Evolutionary conservation across 208 protist species (phyloP), one percentile per base, ranked within the genome.

Genomic region (Wallacemonas sp.): DNA sequence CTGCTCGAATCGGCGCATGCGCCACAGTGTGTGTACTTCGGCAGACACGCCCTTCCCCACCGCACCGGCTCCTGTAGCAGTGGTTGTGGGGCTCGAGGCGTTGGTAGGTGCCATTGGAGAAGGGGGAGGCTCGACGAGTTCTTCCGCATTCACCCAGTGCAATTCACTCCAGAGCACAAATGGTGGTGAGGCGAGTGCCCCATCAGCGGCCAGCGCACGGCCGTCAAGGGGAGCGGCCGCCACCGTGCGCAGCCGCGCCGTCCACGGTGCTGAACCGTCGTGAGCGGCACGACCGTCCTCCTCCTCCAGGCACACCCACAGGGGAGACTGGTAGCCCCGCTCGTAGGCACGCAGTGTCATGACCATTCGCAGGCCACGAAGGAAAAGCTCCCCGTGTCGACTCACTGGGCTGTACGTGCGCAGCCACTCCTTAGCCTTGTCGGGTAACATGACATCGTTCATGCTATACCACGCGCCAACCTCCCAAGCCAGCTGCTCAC

Each of bases 341-440:
- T 93, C 81, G 52, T 70, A 83, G 39, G 85, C 82, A 44, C 85
- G 82, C 60, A 91, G 65, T 1, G 71, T 76, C 27, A 91, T 57
- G 21, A 82, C 59, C 60, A 75, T 71, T 17, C 71, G 78, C 5
- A 79, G 27, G 9, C 58, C 46, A 15, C 73, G 66, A 24, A 71
- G 41, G 62, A 80, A 89, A 21, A 59, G 63, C 12, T 48, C 45
- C 10, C 80, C 68, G 2, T 63, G 12, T n/a, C 32, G 42, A 58
- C 87, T 66, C 33, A 80, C 57, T 3, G 88, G 88, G 4, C 53
- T 36, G 69, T 94, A 91, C 41, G 45, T 53, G 19, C 66, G 71
- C 76, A 89, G 52, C 63, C 73, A 83, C 2, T 22, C n/a, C 22
- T 63, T 34, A 13, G 52, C 69, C 5, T 73, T 38, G 5, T 50